Percentiles rank a stretch among this genome's conserved stretches.
Evolutionary conservation across 345 rosid species (phyloP).

Genomic region (Murraya paniculata): DNA sequence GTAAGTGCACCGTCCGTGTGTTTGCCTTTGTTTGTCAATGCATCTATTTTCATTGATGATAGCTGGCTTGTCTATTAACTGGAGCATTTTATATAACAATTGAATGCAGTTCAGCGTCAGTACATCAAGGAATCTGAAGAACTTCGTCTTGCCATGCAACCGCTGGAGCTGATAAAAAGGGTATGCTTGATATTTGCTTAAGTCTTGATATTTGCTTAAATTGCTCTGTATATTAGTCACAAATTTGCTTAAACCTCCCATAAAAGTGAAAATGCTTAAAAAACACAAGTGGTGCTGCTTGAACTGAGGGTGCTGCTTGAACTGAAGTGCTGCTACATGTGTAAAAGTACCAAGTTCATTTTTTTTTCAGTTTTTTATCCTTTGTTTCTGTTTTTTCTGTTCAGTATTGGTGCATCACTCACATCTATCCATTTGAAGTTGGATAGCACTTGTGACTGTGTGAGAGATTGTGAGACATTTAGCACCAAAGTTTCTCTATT

Average conservation of each 20-base stretch:
- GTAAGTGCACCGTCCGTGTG: no score
- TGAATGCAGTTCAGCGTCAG: constrained; percentile 50
- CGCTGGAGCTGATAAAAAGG: constrained; percentile 73
- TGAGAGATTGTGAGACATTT: neutral
- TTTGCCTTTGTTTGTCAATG: neutral
- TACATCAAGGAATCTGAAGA: constrained; percentile 78
- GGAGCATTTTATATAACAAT: neutral
- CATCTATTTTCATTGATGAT: neutral
- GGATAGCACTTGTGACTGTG: neutral
- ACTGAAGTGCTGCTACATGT: no score
- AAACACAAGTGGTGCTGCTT: no score
- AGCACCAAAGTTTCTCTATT: neutral
- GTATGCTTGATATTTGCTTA: constrained; percentile 43
- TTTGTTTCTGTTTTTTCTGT: neutral
- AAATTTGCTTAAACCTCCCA: neutral
- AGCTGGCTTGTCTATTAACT: neutral
- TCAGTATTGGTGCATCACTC: neutral
- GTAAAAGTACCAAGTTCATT: no score
- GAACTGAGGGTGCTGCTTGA: no score
- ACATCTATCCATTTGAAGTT: neutral
- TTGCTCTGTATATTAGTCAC: neutral
- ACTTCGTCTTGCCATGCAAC: constrained; percentile 80
- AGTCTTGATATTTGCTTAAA: no score
- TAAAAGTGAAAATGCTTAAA: neutral
- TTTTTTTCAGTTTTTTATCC: neutral